Percentiles rank a stretch among this genome's conserved stretches.
phyloP scores from a whole-genome alignment of 768 basidiomycete species.

The Lactarius trivialis region DNA sequence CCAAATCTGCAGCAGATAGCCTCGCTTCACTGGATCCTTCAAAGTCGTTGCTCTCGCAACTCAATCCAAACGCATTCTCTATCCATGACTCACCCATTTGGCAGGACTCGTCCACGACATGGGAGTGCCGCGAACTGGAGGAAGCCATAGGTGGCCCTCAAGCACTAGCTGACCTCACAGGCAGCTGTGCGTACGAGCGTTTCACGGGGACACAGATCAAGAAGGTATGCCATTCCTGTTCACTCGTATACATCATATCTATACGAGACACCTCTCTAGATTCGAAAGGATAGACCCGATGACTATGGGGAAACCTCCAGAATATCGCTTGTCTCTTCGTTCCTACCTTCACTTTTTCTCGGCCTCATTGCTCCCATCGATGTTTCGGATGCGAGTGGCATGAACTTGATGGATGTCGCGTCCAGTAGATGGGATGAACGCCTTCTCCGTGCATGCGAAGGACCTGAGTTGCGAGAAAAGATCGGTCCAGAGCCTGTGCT shows the following conservation, averaged over 20 bases:
- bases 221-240: slow-evolving; percentile 41
- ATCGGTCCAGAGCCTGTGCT: slow-evolving; percentile 72
- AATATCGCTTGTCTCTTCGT: slow-evolving; percentile 78
- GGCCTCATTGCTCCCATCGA: slow-evolving; percentile 75
- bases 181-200: slow-evolving; percentile 79
- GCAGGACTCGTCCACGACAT: slow-evolving; percentile 84
- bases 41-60: slow-evolving; percentile 49
- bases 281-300: slow-evolving; percentile 46
- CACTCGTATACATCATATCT: neutral
- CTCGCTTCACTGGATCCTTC: slow-evolving; percentile 49
- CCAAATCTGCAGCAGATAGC: slow-evolving; percentile 41
- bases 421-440: slow-evolving; percentile 67
- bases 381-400: slow-evolving; percentile 83
- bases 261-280: slow-evolving; percentile 34
- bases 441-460: slow-evolving; percentile 63
- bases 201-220: slow-evolving; percentile 86
- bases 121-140: slow-evolving; percentile 66
- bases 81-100: slow-evolving; percentile 70
- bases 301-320: slow-evolving; percentile 54
- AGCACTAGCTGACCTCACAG: slow-evolving; percentile 65
- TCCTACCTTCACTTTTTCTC: slow-evolving; percentile 76
- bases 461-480: slow-evolving; percentile 57
- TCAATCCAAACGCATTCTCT: slow-evolving; percentile 64
- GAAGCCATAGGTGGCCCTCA: slow-evolving; percentile 62
- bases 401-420: slow-evolving; percentile 80